A percentile compares a stretch with the other conserved stretches of the same genome.
Evolutionary conservation across 306 rosid genomes (phyloP).

Genomic region (Sicyos baderoa): DNA sequence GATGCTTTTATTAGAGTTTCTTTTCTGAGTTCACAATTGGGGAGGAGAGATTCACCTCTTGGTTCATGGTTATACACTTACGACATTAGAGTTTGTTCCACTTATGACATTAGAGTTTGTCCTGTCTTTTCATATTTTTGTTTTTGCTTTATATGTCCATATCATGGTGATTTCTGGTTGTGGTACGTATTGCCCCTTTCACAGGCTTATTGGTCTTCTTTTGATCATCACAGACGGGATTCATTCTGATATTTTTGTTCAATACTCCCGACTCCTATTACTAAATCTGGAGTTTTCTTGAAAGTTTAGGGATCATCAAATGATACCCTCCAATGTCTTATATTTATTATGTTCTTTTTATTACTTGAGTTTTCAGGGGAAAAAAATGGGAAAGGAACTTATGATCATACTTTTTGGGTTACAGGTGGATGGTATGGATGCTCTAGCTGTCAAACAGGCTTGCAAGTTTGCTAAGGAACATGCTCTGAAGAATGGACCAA

Average conservation of each 20-base stretch:
- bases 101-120: too few relatives aligned
- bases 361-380: not conserved
- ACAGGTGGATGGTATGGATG: constrained; percentile 99
- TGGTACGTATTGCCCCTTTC: not conserved
- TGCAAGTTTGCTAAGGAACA: constrained; percentile 90
- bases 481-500: constrained; percentile 88
- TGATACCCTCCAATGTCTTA: not conserved
- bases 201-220: not conserved
- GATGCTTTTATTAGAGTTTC: not conserved
- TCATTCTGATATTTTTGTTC: not conserved
- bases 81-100: too few relatives aligned
- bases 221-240: not conserved
- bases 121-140: not conserved
- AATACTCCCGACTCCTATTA: not conserved
- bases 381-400: not conserved
- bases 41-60: too few relatives aligned
- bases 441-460: constrained; percentile 87
- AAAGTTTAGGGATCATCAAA: constrained; percentile 1
- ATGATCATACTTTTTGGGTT: constrained; percentile 13
- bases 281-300: not conserved
- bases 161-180: not conserved
- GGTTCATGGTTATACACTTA: too few relatives aligned
- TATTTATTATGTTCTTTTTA: not conserved
- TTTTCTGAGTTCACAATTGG: too few relatives aligned
- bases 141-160: constrained; percentile 8